phyloP scores from a whole-genome alignment of 305 asterid genomes.

The Fraxinus dipetala region DNA sequence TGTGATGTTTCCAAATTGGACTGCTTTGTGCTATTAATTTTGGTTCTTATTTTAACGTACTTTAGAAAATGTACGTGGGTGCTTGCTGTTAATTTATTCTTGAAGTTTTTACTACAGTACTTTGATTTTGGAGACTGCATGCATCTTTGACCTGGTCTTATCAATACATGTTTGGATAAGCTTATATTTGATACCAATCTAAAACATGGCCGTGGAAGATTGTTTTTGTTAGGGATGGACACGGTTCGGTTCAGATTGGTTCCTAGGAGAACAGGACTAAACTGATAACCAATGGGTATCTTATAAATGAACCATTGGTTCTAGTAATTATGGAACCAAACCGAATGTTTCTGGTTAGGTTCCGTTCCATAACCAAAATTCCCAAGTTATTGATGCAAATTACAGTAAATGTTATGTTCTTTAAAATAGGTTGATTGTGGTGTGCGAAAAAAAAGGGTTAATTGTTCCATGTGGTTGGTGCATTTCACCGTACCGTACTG shows the following conservation, averaged over 20 bases:
- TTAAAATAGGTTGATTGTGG: not conserved
- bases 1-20: conserved; percentile 12
- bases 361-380: not conserved
- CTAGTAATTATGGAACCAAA: not conserved
- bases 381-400: not conserved
- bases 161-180: not conserved
- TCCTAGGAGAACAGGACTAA: not conserved
- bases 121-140: conserved; percentile 7
- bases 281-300: not conserved
- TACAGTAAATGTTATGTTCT: not conserved
- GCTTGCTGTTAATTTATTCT: conserved; percentile 8
- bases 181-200: not conserved
- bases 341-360: not conserved
- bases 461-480: not conserved
- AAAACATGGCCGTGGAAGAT: not conserved
- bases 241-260: not conserved
- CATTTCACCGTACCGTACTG: not conserved
- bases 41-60: not conserved
- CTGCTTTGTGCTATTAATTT: not conserved
- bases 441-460: not conserved
- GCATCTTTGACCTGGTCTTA: not conserved
- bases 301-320: not conserved
- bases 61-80: not conserved
- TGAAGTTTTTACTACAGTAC: conserved; percentile 13
- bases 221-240: not conserved